Evolutionary conservation across 768 basidiomycete genomes (phyloP), one percentile per base, ranked within the genome.

Genomic region (Infundibulicybe gibba): DNA sequence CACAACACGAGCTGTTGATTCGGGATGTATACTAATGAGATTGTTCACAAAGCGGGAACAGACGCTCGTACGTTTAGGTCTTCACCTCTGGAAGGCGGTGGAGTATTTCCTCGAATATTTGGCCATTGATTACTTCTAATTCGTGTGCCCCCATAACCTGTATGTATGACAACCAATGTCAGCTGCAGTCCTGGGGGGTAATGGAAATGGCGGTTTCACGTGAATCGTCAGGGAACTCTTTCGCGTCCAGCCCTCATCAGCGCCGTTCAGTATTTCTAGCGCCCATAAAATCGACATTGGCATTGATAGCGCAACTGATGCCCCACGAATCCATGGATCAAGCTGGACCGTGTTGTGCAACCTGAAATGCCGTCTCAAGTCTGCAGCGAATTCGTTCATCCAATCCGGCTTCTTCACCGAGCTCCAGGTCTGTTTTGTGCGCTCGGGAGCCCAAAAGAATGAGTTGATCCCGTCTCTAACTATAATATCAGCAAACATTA

Each of bases 241-340:
- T 10, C 48, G 42, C 19, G 59, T 57, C 57, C 57, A 60, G 2
- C 44, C 33, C 6, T 49, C 40, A n/a, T 50, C 49, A n/a, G 21
- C 45, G 8, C 38, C 8, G 35, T 57, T 56, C 16, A 62, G 46
- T 9, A 48, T 39, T 43, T 62, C 54, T 34, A 62, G 41, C 32
- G 57, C 57, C 47, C 49, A 52, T 20, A 62, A 50, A 15, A 60
- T 60, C 12, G 61, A 57, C 57, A 62, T 51, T 1, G 61, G 61
- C 48, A 62, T 57, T 11, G 61, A 58, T 16, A 62, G 49, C 11
- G 40, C 45, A 5, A 66, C 59, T 0, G 65, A 38, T 38, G 17
- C 17, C 3, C 17, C 10, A 10, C 10, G 3, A 10, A 67, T 32
- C 17, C 35, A 38, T 10, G 35, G 35, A 3, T 14, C 35, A 10